Percentiles rank a stretch among this genome's conserved stretches.
phyloP scores from a whole-genome alignment of 441 rosid species.

The Pelargonium australe region DNA sequence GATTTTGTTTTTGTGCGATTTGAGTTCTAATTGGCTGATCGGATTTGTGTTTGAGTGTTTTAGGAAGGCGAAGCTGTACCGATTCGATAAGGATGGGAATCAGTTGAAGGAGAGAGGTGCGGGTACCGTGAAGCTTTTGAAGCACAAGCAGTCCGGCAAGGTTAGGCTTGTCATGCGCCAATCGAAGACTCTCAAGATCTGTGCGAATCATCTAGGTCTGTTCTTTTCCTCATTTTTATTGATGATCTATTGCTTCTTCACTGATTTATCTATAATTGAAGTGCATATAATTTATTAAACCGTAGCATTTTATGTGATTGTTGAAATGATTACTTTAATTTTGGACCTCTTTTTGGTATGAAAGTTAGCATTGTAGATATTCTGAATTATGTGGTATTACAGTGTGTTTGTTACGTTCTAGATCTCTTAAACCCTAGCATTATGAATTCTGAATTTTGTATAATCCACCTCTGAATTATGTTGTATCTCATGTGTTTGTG shows the following conservation, averaged over 20 bases:
- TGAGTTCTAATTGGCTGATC: not conserved
- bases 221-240: not conserved
- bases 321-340: too few relatives aligned
- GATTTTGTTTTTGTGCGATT: not conserved
- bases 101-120: slow-evolving; percentile 7
- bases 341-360: too few relatives aligned
- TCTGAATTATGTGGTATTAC: too few relatives aligned
- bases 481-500: too few relatives aligned
- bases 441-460: not conserved
- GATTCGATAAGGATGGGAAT: slow-evolving; percentile 8
- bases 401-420: not conserved
- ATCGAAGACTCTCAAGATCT: slow-evolving; percentile 23
- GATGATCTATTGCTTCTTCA: not conserved
- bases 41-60: not conserved
- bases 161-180: slow-evolving; percentile 28
- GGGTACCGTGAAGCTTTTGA: slow-evolving; percentile 16
- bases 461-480: too few relatives aligned
- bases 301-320: too few relatives aligned
- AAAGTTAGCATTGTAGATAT: too few relatives aligned
- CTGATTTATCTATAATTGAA: too few relatives aligned
- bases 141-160: slow-evolving; percentile 22
- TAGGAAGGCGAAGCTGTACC: slow-evolving; percentile 6
- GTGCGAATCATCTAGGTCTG: slow-evolving; percentile 23
- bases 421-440: not conserved
- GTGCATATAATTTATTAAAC: too few relatives aligned